A percentile compares a stretch with the other conserved stretches of the same genome.
Conservation (phyloP, 1,284 basidiomycete species). For the Apiotrichum gamsii region DNA sequence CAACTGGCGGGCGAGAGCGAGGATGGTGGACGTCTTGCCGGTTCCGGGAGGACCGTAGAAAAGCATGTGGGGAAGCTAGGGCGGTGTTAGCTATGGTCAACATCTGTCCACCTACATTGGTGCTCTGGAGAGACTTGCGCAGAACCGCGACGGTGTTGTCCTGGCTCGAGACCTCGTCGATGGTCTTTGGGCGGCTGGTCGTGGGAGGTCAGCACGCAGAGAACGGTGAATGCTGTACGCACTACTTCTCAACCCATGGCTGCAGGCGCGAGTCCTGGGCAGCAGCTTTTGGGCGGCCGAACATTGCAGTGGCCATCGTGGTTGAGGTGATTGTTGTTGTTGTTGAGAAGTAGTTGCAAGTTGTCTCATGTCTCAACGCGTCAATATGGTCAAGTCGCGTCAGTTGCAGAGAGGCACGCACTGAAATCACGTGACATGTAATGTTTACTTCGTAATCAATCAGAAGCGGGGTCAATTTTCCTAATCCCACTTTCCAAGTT, state of each 20-base stretch:
- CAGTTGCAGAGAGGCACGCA: too few species aligned
- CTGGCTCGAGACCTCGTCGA: conserved; percentile 94
- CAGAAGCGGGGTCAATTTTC: background rate
- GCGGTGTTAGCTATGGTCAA: too few species aligned
- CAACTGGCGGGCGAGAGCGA: conserved; percentile 86
- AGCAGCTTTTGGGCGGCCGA: background rate
- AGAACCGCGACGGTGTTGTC: conserved; percentile 93
- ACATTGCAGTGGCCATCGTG: conserved; percentile 10
- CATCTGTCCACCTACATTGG: conserved; percentile 69
- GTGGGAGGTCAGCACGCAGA: background rate
- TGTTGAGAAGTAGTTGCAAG: background rate
- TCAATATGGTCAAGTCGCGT: conserved; percentile 16
- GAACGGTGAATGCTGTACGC: too few species aligned
- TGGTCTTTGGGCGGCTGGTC: conserved; percentile 85
- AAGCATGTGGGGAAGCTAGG: conserved; percentile 99
- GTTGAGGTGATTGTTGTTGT: background rate
- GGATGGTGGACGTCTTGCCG: conserved; percentile 94
- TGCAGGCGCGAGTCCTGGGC: conserved; percentile 59
- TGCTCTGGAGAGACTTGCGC: conserved; percentile 80
- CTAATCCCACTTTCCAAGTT: background rate
- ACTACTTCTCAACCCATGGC: conserved; percentile 99
- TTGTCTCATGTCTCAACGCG: too few species aligned
- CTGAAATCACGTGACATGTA: background rate
- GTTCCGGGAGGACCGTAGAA: conserved; percentile 99
- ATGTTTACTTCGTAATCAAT: too few species aligned